Evolutionary conservation across 345 rosid species (phyloP).

Genomic region (Populus simonii): DNA sequence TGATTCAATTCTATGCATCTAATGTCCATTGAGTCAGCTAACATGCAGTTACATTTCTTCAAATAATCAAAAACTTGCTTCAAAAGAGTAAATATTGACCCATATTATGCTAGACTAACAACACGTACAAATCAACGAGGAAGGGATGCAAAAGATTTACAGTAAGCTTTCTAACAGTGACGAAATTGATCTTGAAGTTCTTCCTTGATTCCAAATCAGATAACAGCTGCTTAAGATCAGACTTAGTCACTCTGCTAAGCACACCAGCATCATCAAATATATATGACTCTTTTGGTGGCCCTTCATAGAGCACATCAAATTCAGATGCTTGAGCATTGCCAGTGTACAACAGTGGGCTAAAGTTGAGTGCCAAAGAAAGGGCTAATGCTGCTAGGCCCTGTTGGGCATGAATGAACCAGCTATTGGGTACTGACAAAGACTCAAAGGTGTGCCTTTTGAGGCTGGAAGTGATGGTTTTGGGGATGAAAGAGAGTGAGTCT

Average conservation of each 20-base stretch:
- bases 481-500: slow-evolving; percentile 31
- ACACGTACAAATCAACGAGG: background rate
- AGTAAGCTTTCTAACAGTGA: slow-evolving; percentile 91
- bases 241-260: slow-evolving; percentile 79
- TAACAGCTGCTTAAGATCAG: slow-evolving; percentile 75
- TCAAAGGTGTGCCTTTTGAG: slow-evolving; percentile 37
- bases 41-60: background rate
- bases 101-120: background rate
- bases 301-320: slow-evolving; percentile 77
- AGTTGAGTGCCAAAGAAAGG: slow-evolving; percentile 70
- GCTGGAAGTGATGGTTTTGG: slow-evolving; percentile 40
- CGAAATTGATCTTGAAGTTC: slow-evolving; percentile 63
- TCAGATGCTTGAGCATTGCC: slow-evolving; percentile 81
- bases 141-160: slow-evolving; percentile 37
- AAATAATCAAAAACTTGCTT: background rate
- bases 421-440: slow-evolving; percentile 30
- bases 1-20: slow-evolving; percentile 1
- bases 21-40: no score
- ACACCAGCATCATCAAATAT: slow-evolving; percentile 92
- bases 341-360: slow-evolving; percentile 48
- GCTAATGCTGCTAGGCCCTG: slow-evolving; percentile 83
- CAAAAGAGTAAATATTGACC: background rate
- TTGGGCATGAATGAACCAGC: slow-evolving; percentile 61
- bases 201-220: slow-evolving; percentile 93
- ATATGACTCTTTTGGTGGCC: slow-evolving; percentile 81